A percentile compares a stretch with the other conserved stretches of the same genome.
These are phyloP conservation scores for Cryptococcus sp. DNA, from an alignment of 1,284 basidiomycete genomes.

Conservation along the genomic window DNA sequence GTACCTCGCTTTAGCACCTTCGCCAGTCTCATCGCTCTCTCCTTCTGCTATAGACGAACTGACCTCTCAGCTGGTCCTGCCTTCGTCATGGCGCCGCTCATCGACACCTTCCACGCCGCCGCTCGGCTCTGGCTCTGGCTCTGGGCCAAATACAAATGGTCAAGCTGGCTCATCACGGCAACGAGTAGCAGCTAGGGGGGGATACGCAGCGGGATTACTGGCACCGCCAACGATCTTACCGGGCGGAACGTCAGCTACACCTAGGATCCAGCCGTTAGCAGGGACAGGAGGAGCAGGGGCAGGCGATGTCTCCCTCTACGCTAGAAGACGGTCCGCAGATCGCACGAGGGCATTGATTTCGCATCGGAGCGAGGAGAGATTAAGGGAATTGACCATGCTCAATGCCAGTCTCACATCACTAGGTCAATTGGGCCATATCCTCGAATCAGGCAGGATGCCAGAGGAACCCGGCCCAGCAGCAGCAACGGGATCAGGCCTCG, in stretches of 20 bases:
- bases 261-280: constrained; percentile 19
- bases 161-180: constrained; percentile 3
- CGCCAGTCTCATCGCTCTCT: constrained; percentile 33
- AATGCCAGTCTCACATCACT: constrained; percentile 35
- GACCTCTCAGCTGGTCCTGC: constrained; percentile 18
- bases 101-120: constrained; percentile 1
- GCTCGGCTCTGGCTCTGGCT: not conserved
- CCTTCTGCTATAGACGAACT: constrained; percentile 25
- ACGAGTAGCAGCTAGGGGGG: not conserved
- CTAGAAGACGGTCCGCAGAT: constrained; percentile 23
- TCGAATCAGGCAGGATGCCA: constrained; percentile 25
- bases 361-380: constrained; percentile 26
- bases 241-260: constrained; percentile 29
- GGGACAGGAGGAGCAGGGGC: not conserved
- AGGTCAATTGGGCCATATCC: constrained; percentile 31
- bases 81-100: constrained; percentile 21
- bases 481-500: constrained; percentile 3
- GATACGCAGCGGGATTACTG: constrained; percentile 30
- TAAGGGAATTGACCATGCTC: constrained; percentile 20
- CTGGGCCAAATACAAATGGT: not conserved
- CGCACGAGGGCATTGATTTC: constrained; percentile 2
- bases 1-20: constrained; percentile 46
- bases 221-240: constrained; percentile 43
- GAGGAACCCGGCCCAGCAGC: constrained; percentile 1
- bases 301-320: constrained; percentile 7